These are phyloP conservation scores for Verticillium zaregamsianum DNA, from an alignment of 2,329 filamentous ascomycete genomes.

Conservation along the genomic window DNA sequence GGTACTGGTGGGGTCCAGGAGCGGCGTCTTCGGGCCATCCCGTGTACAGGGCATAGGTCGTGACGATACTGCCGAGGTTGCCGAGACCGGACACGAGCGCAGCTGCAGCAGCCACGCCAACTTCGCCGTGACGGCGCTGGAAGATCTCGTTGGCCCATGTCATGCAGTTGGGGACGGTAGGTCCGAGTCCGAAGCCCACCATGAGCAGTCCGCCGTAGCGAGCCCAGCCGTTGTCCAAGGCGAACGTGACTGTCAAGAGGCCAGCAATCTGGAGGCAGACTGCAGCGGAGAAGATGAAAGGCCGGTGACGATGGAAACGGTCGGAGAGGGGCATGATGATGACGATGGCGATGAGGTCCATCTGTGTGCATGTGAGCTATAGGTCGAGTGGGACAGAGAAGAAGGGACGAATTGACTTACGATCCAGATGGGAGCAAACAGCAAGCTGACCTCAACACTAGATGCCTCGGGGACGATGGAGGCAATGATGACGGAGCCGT, in stretches of 20 bases:
- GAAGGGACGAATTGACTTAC: constrained; percentile 42
- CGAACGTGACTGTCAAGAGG: constrained; percentile 74
- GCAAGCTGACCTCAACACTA: constrained; percentile 70
- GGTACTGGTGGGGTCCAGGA: constrained; percentile 67
- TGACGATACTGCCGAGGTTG: constrained; percentile 80
- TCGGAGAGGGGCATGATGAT: constrained; percentile 82
- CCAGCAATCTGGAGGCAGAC: constrained; percentile 77
- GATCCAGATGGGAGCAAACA: constrained; percentile 91
- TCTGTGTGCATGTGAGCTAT: constrained; percentile 37
- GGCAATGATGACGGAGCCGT: constrained; percentile 81
- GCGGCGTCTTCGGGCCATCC: constrained; percentile 76
- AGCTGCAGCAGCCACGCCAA: constrained; percentile 81
- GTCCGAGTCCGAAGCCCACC: constrained; percentile 85
- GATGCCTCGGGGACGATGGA: constrained; percentile 71
- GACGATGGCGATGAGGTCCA: constrained; percentile 84
- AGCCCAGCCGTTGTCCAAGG: constrained; percentile 67
- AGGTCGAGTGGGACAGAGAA: background rate
- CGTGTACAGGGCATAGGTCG: constrained; percentile 84
- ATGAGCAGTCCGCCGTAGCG: constrained; percentile 86
- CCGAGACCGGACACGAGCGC: constrained; percentile 84
- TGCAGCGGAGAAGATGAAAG: constrained; percentile 75
- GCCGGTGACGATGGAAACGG: constrained; percentile 75
- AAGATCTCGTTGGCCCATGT: constrained; percentile 91
- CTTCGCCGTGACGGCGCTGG: constrained; percentile 82
- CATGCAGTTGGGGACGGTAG: constrained; percentile 91